Evolutionary conservation across 768 basidiomycete genomes (phyloP).

Genomic region (Lactarius quietus): DNA sequence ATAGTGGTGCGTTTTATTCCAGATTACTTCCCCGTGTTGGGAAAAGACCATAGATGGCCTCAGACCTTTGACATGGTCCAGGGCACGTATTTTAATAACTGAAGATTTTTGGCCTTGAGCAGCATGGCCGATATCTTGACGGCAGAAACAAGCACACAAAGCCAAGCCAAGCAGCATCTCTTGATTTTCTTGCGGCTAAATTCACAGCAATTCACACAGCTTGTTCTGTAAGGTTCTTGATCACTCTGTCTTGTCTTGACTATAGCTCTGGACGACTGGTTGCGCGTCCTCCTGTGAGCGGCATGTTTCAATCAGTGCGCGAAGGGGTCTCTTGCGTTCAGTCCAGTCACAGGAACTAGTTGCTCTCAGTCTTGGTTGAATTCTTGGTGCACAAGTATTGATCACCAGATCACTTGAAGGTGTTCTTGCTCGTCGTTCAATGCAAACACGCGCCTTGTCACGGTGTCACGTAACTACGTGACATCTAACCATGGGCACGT

Average conservation of each 20-base stretch:
- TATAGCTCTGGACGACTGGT: conserved; percentile 12
- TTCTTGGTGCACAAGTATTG: conserved; percentile 16
- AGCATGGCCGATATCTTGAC: conserved; percentile 9
- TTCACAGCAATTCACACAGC: conserved; percentile 20
- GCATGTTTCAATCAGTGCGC: conserved; percentile 3
- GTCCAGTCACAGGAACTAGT: conserved; percentile 21
- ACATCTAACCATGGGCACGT: conserved; percentile 20
- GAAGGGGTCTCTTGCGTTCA: conserved; percentile 19
- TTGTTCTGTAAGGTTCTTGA: conserved; percentile 12
- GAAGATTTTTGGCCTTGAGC: conserved; percentile 12
- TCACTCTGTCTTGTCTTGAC: conserved; percentile 25
- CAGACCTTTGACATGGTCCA: conserved; percentile 5
- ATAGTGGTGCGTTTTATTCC: conserved; percentile 18
- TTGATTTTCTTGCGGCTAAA: conserved; percentile 13
- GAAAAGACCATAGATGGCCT: conserved; percentile 3
- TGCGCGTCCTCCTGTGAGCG: conserved; percentile 15
- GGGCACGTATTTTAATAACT: conserved; percentile 4
- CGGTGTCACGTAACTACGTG: conserved; percentile 23
- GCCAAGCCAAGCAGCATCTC: conserved; percentile 16
- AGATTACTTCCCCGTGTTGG: conserved; percentile 7
- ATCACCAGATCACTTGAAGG: conserved; percentile 19
- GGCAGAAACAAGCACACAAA: conserved; percentile 18
- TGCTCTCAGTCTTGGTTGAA: conserved; percentile 8
- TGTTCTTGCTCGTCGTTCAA: conserved; percentile 23
- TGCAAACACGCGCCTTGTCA: conserved; percentile 20